These are phyloP conservation scores for Mycena polygramma DNA, from an alignment of 768 basidiomycete genomes.

Conservation along the genomic window DNA sequence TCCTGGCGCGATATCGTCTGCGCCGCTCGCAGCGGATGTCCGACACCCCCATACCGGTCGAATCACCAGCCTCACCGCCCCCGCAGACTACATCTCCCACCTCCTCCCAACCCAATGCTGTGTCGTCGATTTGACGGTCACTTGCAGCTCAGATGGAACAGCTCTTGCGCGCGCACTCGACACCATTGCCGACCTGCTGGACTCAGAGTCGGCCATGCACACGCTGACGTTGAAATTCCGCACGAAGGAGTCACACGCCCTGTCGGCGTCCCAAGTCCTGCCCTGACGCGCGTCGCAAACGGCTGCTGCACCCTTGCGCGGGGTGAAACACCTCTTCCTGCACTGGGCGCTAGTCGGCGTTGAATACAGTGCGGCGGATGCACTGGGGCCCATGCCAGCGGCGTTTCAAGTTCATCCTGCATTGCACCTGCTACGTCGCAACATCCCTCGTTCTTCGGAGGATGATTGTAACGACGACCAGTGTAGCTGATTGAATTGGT, in stretches of 20 bases:
- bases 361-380: not conserved
- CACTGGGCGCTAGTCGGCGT: not conserved
- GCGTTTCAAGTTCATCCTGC: too few species aligned
- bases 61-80: not conserved
- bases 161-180: not conserved
- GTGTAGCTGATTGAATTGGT: too few species aligned
- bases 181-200: not conserved
- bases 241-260: too few species aligned
- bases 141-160: not conserved
- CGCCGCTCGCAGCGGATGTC: not conserved
- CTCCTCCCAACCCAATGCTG: not conserved
- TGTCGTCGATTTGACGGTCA: not conserved
- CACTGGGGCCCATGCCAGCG: not conserved
- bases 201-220: not conserved
- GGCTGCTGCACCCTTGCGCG: not conserved
- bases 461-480: too few species aligned
- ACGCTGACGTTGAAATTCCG: not conserved
- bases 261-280: too few species aligned
- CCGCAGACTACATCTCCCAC: not conserved
- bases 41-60: not conserved
- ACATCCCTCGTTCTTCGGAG: too few species aligned
- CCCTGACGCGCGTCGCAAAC: not conserved
- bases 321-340: not conserved
- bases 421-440: too few species aligned
- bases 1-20: not conserved